Base-by-base conservation (phyloP, 2,329 filamentous ascomycete genomes). In the Monilinia fructicola region DNA sequence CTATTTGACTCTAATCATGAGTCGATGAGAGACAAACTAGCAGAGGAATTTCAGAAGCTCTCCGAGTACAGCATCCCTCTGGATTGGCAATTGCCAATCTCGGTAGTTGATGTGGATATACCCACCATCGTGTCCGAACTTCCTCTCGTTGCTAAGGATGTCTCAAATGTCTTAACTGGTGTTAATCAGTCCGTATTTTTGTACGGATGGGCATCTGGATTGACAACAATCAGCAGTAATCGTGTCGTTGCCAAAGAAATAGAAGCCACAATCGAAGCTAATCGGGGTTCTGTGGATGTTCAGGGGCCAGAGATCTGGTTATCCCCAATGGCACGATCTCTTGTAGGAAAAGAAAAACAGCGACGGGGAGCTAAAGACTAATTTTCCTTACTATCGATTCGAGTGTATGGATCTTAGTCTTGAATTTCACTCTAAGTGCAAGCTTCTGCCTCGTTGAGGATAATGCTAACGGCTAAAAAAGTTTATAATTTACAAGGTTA, bases 131-230 rank as follows among this genome's bases (percentile, higher is more conserved):
- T 79, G 35, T 72, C 74, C 16, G 76, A 70, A 16, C 77, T 87
- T 10, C 84, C 83, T 28, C 68, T 74, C 2, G 79, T 84, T 16
- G 77, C 77, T 26, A 68, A 76, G 18, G 78, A 79, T 65, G 78
- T 87, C 14, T 48, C 77, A 1, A 71, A 79, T 14, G 78, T 81
- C 7, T 77, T 90, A 62, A 85, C 82, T 2, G 77, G 80, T 21
- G 85, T 91, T 69, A 91, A 91, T 72, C 76, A 79, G 61, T 87
- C 86, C n/a, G 87, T 90, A 4, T 90, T 91, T 73, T 78, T 90
- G 61, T 87, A 87, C 73, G 88, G 88, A 16, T 91, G 89, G 89
- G 78, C 78, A 16, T 77, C 78, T 10, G 79, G 81, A 0, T 74
- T 82, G 50, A 89, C 86, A 4, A 91, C 88, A 1, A 78, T 91